phyloP scores from a whole-genome alignment of 2,329 filamentous ascomycete genomes.

The Penicillium sclerotigenum region DNA sequence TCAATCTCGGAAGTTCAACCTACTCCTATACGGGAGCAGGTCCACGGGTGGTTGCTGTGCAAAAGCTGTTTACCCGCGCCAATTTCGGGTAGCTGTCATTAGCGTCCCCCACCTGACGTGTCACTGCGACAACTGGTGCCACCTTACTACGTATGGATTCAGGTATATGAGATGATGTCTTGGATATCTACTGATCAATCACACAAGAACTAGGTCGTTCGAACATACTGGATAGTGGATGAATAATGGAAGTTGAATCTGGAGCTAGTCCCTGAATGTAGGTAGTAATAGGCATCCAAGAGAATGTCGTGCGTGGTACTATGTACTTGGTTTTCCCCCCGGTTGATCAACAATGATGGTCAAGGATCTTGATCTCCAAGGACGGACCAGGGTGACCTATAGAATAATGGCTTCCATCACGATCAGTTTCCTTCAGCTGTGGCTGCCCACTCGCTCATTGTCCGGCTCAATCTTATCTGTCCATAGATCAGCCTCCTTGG shows the following conservation, averaged over 20 bases:
- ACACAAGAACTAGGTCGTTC: not conserved
- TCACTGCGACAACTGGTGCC: not conserved
- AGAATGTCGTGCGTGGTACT: not conserved
- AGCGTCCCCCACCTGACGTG: not conserved
- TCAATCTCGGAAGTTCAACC: not conserved
- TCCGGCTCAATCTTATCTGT: conserved; percentile 29
- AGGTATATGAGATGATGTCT: not conserved
- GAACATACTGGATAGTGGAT: not conserved
- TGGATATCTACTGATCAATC: not conserved
- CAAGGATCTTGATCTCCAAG: not conserved
- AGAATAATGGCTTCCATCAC: not conserved
- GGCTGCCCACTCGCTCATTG: not conserved
- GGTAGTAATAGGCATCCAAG: not conserved
- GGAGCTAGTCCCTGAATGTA: not conserved
- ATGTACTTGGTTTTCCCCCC: not conserved
- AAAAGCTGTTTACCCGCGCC: not conserved
- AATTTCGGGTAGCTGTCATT: not conserved
- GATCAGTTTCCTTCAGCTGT: not conserved
- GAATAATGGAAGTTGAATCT: not conserved
- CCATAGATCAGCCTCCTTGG: conserved; percentile 64
- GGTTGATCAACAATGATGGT: not conserved
- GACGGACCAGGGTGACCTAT: not conserved
- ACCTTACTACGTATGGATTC: not conserved
- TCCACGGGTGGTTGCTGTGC: not conserved
- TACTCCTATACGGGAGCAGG: not conserved